Percentiles rank a stretch among this genome's conserved stretches.
Conservation (phyloP, 2,329 filamentous ascomycete species). For the Raffaelea ambrosiae region DNA sequence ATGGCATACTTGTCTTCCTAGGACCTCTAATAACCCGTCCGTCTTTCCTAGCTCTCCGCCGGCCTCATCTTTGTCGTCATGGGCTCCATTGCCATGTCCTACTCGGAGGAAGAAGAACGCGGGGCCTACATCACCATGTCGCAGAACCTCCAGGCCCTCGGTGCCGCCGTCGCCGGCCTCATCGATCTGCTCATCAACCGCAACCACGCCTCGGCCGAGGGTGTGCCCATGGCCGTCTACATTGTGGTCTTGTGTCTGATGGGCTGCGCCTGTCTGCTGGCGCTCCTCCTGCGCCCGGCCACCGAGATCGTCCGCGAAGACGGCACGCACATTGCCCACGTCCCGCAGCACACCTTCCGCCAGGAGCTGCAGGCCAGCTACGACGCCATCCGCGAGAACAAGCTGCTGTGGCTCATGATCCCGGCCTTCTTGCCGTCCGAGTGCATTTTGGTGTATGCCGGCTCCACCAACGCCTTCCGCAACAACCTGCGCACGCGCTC, state of each 20-base stretch:
- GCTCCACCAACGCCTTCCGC: slow-evolving; percentile 19
- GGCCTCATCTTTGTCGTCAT: slow-evolving; percentile 22
- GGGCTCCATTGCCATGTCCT: slow-evolving; percentile 22
- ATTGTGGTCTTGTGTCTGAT: slow-evolving; percentile 19
- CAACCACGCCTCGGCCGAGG: slow-evolving; percentile 1
- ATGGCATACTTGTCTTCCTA: too few species aligned
- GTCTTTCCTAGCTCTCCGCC: too few species aligned
- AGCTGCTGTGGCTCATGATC: slow-evolving; percentile 17
- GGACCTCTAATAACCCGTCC: too few species aligned
- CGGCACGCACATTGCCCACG: slow-evolving; percentile 17
- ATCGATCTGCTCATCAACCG: slow-evolving; percentile 19
- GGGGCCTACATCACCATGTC: slow-evolving; percentile 20
- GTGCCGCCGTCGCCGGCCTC: slow-evolving; percentile 15
- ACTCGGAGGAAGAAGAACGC: slow-evolving; percentile 23
- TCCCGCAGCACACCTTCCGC: slow-evolving; percentile 16
- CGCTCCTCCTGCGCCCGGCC: slow-evolving; percentile 16
- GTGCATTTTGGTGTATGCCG: slow-evolving; percentile 23
- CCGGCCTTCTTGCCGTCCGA: slow-evolving; percentile 18
- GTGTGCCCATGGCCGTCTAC: slow-evolving; percentile 17
- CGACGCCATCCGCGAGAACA: slow-evolving; percentile 14
- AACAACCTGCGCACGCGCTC: slow-evolving; percentile 8
- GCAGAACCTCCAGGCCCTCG: slow-evolving; percentile 14
- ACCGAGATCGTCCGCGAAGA: slow-evolving; percentile 18
- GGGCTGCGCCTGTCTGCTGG: slow-evolving; percentile 9
- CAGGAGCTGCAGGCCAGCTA: slow-evolving; percentile 22